Base-by-base conservation (phyloP, 805 yeast genomes). In the Zygosaccharomyces pseudorouxii region DNA sequence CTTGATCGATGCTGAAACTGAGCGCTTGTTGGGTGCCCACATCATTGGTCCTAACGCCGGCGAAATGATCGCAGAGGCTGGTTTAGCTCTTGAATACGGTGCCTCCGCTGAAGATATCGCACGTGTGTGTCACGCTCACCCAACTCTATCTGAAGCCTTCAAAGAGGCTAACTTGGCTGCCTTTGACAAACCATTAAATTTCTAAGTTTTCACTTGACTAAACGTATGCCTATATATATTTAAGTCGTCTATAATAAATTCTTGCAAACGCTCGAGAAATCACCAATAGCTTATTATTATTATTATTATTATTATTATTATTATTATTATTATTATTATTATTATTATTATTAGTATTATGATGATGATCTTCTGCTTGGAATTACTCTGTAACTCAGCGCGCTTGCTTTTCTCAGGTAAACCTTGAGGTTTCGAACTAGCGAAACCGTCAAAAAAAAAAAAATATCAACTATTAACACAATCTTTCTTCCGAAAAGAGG, bases 61-160 rank as follows among this genome's bases (percentile, higher is more conserved):
- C 74, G 99, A 93, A 78, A 88, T 93, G 97, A 93, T 93, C 69
- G 98, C 95, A 57, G 99, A 95, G 77, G 97, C 89, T 55, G 95
- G 96, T 58, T 79, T 93, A 68, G 99, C 99, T 39, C 71, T 93
- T 55, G 99, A 93, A 76, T 93, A 93, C 74, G 99, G 99, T 71
- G 99, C 99, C 48, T 84, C 95, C 45, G 87, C 97, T 46, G 99
- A 93, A 76, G 99, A 93, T 68, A 78, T 93, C 62, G 95, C 97
- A 54, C 86, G 99, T 76, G 87, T 89, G 37, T 92, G 97, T 71
- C 99, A 93, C 66, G 98, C 99, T 50, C 99, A 93, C 74, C 99
- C 99, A 70, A 93, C 99, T 31, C 77, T 93, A 59, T 78, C 96
- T 23, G 99, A 93, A 78, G 98, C 98, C 18, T 86, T 92, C 80